Conservation (phyloP, 768 basidiomycete genomes). For the Termitomyces sp. region DNA sequence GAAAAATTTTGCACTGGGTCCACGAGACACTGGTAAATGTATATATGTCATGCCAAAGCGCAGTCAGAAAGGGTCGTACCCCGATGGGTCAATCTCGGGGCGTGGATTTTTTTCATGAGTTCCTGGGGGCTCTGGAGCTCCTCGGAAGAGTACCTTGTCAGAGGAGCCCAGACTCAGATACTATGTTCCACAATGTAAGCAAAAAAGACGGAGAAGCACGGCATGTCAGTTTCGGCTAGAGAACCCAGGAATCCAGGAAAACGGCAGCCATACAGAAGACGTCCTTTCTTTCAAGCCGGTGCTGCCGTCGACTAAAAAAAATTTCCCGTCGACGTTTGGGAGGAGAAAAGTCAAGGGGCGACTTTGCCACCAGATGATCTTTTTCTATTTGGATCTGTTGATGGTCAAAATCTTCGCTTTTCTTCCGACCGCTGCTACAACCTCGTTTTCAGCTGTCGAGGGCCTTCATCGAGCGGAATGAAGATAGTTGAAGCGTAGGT, state of each 20-base stretch:
- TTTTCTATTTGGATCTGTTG: background rate
- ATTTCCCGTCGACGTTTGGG: background rate
- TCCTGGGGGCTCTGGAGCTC: background rate
- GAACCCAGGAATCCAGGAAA: background rate
- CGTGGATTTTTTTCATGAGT: background rate
- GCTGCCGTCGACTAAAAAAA: background rate
- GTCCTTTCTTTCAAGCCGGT: background rate
- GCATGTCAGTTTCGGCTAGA: background rate
- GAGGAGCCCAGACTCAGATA: background rate
- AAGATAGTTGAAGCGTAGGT: background rate
- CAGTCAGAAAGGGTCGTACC: background rate
- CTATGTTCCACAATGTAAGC: background rate
- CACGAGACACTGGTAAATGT: background rate
- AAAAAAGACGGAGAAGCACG: background rate
- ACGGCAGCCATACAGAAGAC: too few relatives aligned
- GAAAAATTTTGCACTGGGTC: background rate
- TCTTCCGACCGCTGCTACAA: background rate
- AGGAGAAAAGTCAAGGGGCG: too few relatives aligned
- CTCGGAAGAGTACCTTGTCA: background rate
- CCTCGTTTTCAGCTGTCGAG: background rate
- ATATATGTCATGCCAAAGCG: background rate
- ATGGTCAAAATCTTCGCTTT: background rate
- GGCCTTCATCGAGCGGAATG: too few relatives aligned
- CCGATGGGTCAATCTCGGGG: background rate
- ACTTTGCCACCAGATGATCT: background rate